Percentiles rank a stretch among this genome's conserved stretches.
phyloP scores from a whole-genome alignment of 2,329 filamentous ascomycete species.

The Aureobasidium sp. region DNA sequence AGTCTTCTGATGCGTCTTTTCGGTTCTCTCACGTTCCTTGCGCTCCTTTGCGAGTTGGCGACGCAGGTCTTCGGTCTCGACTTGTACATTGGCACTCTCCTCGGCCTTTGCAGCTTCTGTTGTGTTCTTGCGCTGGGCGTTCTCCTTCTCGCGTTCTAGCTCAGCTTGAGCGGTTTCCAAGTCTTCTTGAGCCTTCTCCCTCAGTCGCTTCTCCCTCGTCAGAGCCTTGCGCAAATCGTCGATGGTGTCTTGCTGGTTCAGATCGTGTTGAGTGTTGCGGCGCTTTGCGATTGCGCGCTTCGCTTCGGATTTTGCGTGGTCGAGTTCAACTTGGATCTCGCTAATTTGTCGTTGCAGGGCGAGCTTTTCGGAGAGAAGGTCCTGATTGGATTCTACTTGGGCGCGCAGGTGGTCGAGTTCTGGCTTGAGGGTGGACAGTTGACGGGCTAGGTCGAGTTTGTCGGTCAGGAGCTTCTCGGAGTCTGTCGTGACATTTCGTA shows the following conservation, averaged over 20 bases:
- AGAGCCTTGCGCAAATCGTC: constrained; percentile 43
- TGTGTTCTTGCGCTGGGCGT: constrained; percentile 23
- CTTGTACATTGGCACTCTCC: constrained; percentile 34
- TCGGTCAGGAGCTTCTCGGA: constrained; percentile 63
- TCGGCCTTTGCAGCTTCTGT: constrained; percentile 36
- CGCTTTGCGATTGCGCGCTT: constrained; percentile 50
- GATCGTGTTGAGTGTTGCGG: constrained; percentile 43
- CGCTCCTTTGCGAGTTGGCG: constrained; percentile 46
- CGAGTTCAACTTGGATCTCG: constrained; percentile 71
- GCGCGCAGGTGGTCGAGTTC: constrained; percentile 57
- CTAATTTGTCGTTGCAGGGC: constrained; percentile 70
- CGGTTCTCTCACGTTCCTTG: constrained; percentile 45
- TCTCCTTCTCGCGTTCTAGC: constrained; percentile 29
- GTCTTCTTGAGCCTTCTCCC: constrained; percentile 35
- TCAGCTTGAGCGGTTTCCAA: constrained; percentile 28
- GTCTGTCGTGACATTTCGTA: constrained; percentile 61
- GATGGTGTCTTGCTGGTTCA: constrained; percentile 35
- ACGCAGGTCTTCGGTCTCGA: constrained; percentile 42
- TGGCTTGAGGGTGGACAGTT: constrained; percentile 52
- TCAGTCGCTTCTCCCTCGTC: constrained; percentile 39
- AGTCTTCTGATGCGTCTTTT: constrained; percentile 49
- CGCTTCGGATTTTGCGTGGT: constrained; percentile 68
- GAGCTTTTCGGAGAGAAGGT: constrained; percentile 69
- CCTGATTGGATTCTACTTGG: constrained; percentile 56
- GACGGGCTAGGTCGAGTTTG: constrained; percentile 55